Base-by-base conservation (phyloP, 495 filamentous ascomycete species). In the Trichoderma gamsii region DNA sequence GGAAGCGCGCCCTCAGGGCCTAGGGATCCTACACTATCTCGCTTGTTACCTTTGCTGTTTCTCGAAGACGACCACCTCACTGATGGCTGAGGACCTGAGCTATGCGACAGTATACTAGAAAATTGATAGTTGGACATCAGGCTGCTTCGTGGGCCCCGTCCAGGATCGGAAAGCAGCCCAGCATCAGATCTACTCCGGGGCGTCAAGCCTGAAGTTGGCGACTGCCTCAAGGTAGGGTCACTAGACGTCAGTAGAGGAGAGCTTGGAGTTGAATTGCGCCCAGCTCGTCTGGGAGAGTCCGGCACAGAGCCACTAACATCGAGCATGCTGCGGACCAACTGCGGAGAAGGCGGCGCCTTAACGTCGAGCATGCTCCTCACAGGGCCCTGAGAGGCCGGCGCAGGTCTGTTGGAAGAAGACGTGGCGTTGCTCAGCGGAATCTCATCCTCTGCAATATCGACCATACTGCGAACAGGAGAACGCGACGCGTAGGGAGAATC, bases 281-380 rank as follows among this genome's bases (percentile, higher is more conserved):
- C 21, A 68, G 70, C 16, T 69, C 43, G 23, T 69, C 56, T 11
- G 27, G 56, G 56, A 61, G 56, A 61, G 11, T 32, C 46, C n/a
- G 70, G 56, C 9, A 74, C 73, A 18, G 76, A 72, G 25, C 70
- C 74, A 46, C 75, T 75, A 44, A 80, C 67, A 70, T 80, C 77
- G 35, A 82, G 69, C 79, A 81, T 80, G 70, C 78, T 81, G 59
- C 78, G 74, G 38, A 75, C 69, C n/a, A 72, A 74, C 8, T 49
- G 73, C 29, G 74, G 67, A 52, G 70, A 67, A n/a, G 72, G 75
- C 21, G 74, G 44, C 18, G 79, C 73, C 65, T 77, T 73, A 67
- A 87, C 79, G 74, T 90, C 83, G 52, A 88, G 79, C 87, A 87
- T 88, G 74, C 85, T 87, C 67, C 85, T 77, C 27, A 85, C 79